Evolutionary conservation across 2,329 filamentous ascomycete species (phyloP), one percentile per base, ranked within the genome.

Genomic region (Furcasterigmium sp.): DNA sequence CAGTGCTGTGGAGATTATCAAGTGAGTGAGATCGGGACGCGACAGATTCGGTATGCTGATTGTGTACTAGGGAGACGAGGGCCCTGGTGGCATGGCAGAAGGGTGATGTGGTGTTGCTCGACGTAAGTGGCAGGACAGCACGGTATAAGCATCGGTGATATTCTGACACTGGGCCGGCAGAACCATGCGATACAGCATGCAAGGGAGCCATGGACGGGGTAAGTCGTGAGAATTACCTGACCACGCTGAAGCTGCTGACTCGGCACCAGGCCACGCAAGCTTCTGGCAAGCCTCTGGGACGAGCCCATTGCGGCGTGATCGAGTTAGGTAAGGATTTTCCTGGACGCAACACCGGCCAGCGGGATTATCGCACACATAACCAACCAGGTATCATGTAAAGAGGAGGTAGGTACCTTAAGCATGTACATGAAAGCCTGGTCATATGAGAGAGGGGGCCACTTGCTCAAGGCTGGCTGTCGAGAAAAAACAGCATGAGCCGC

Each of bases 131-230:
- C 5, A 9, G 8, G 2, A 3, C 18, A 26, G 23, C 11, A 7
- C 4, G 17, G 4, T n/a, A n/a, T n/a, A n/a, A n/a, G n/a, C n/a
- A n/a, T n/a, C 4, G n/a, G 6, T 15, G 15, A 5, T 4, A 8
- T 15, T 13, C 30, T 38, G 9, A 32, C 9, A 15, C 7, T 17
- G 9, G 32, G 17, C 7, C 4, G 6, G 14, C 37, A 56, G 52
- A 58, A 57, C 26, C 51, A 52, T 39, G 47, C 51, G 3, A 51
- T 55, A 4, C 56, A 56, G 41, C 54, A 56, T 39, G 52, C 49
- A 4, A 39, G 53, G 15, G 53, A 55, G 20, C 54, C 51, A 1
- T 56, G 53, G 55, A 55, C 44, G 2, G 51, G 52, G 45, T 48
- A 39, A 35, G 43, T 45, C 18, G 14, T 6, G 14, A n/a, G n/a